Evolutionary conservation across 306 rosid species (phyloP).

Genomic region (Comarum palustre): DNA sequence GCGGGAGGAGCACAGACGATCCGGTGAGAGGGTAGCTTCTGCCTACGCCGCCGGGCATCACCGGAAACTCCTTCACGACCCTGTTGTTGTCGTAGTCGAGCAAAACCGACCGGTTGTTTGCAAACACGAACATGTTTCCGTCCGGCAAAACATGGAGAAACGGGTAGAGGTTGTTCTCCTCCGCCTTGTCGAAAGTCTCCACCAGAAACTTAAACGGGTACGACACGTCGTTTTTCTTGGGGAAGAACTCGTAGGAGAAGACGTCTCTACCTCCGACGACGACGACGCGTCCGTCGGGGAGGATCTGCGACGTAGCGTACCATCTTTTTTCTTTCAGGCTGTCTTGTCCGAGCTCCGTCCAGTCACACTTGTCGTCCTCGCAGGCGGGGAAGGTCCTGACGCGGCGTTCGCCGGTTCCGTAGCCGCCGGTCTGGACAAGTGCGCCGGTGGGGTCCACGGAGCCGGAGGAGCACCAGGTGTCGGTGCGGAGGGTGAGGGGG

Average conservation of each 20-base stretch:
- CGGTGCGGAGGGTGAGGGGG: slow-evolving; percentile 50
- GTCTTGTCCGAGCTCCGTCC: slow-evolving; percentile 34
- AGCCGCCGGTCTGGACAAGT: slow-evolving; percentile 71
- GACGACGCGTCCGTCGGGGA: slow-evolving; percentile 54
- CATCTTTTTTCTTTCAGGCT: slow-evolving; percentile 38
- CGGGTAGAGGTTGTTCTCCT: slow-evolving; percentile 79
- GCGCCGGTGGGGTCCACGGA: slow-evolving; percentile 44
- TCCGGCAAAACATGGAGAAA: slow-evolving; percentile 70
- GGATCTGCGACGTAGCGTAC: slow-evolving; percentile 69
- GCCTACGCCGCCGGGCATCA: slow-evolving; percentile 47
- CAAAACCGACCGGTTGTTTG: slow-evolving; percentile 55
- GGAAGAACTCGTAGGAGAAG: slow-evolving; percentile 63
- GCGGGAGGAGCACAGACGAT: slow-evolving; percentile 67
- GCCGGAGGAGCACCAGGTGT: slow-evolving; percentile 88
- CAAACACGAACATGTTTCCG: slow-evolving; percentile 69
- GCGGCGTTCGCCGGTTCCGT: slow-evolving; percentile 40
- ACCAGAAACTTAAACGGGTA: slow-evolving; percentile 39
- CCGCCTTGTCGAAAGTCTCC: slow-evolving; percentile 44
- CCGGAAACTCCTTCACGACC: slow-evolving; percentile 40
- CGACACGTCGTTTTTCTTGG: slow-evolving; percentile 23
- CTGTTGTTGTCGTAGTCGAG: slow-evolving; percentile 36
- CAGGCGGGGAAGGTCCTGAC: slow-evolving; percentile 48
- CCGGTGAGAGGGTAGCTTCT: slow-evolving; percentile 75
- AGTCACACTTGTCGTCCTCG: slow-evolving; percentile 41
- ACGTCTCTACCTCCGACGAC: slow-evolving; percentile 51